phyloP scores from a whole-genome alignment of 2,329 filamentous ascomycete genomes.

The Fonsecaea pugnacius region DNA sequence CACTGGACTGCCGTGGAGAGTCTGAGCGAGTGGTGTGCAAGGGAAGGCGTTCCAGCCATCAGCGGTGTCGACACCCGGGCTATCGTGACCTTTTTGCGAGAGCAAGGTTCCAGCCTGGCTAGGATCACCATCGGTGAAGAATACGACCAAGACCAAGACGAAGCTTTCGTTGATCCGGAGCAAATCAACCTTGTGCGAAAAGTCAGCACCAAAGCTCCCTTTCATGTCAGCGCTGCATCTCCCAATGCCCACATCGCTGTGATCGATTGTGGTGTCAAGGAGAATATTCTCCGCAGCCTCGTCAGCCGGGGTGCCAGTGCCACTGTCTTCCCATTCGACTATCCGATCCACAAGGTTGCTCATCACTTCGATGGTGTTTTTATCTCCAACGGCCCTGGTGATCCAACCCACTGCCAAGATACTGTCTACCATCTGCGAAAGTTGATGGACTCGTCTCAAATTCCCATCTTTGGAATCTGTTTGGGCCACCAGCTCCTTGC shows the following conservation, averaged over 20 bases:
- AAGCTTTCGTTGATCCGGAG: constrained; percentile 91
- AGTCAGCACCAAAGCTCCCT: constrained; percentile 97
- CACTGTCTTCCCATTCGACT: constrained; percentile 94
- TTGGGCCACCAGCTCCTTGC: constrained; percentile 95
- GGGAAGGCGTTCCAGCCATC: constrained; percentile 94
- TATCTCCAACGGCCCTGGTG: constrained; percentile 97
- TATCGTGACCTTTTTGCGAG: constrained; percentile 92
- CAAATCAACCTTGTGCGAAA: constrained; percentile 96
- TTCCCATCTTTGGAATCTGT: constrained; percentile 97
- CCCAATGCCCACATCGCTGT: constrained; percentile 89
- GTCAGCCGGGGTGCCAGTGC: constrained; percentile 89
- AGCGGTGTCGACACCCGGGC: constrained; percentile 95
- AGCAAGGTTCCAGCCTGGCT: constrained; percentile 94
- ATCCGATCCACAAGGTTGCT: constrained; percentile 96
- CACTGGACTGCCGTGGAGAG: constrained; percentile 99
- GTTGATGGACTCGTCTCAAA: constrained; percentile 86
- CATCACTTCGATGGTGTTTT: constrained; percentile 98
- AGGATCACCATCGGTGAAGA: constrained; percentile 94
- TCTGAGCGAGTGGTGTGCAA: constrained; percentile 89
- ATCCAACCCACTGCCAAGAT: constrained; percentile 93
- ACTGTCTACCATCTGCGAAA: constrained; percentile 91
- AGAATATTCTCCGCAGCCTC: constrained; percentile 96
- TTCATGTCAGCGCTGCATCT: constrained; percentile 84
- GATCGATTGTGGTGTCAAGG: constrained; percentile 98
- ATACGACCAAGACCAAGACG: constrained; percentile 97